Evolutionary conservation across 2,329 filamentous ascomycete species (phyloP), one percentile per base, ranked within the genome.

Genomic region (Colletotrichum limetticola): DNA sequence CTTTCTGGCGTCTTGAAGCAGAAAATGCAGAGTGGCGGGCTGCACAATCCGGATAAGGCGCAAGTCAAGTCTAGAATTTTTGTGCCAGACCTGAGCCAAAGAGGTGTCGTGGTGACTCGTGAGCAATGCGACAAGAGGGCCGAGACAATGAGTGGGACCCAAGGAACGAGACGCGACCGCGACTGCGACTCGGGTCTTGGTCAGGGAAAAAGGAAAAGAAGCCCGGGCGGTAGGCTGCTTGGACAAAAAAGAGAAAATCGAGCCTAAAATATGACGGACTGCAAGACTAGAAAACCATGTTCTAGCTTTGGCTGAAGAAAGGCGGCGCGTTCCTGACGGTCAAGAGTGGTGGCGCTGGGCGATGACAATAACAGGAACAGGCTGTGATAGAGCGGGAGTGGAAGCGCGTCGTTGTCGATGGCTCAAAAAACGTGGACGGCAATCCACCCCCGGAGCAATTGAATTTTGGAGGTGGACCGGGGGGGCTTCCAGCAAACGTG

Each of bases 401-500:
- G 66, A 71, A 61, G 66, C 71, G 71, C 71, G 71, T 73, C 66
- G 66, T 65, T 22, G 61, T 35, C 59, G 53, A 60, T 32, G 59
- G 32, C 55, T 56, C 28, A n/a, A 52, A 24, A 26, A 65, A 55
- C 42, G 59, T 64, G 46, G 60, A 61, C 32, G 9, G 30, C 30
- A 57, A 46, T 28, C 57, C 30, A 58, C 46, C 66, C 66, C 60
- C 28, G 32, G 60, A 26, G 69, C 70, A 70, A 62, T 60, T 65
- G 60, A 42, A 57, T 64, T 59, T 69, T 35, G 37, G 69, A 53
- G 69, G 53, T 22, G 59, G 42, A 61, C 52, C 52, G 28, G 53
- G 37, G 32, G 32, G 35, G 12, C 52, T n/a, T 59, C 14, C 46
- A 32, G 49, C 60, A 24, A 52, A 26, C 16, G 32, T 22, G 46